Base-by-base conservation (phyloP, 2,329 filamentous ascomycete genomes). In the Botrytis deweyae region DNA sequence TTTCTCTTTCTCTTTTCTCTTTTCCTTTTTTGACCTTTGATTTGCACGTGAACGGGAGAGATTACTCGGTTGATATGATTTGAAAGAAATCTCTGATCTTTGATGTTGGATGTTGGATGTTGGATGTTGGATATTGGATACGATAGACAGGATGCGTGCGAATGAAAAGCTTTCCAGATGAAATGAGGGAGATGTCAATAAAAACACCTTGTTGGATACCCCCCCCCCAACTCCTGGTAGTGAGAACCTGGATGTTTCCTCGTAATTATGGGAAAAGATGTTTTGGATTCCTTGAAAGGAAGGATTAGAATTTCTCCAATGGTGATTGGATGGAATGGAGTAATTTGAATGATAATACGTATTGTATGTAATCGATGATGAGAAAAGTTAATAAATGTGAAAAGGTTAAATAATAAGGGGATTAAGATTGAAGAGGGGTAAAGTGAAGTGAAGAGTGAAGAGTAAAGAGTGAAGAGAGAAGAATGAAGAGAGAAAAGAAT, bases 191-290 rank as follows among this genome's bases (percentile, higher is more conserved):
- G 14, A 18, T 20, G 63, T 49, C 14, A 49, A 49, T 16, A 16
- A 42, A 70, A 61, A 38, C 36, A 70, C 67, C 67, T 70, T 70
- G 67, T 33, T 70, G 67, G 67, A 59, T 70, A 70, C 29, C 29
- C 36, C 4, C 22, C 25, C 46, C 25, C 9, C 22, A 22, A 52
- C 25, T 52, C 22, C 46, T 22, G 46, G 22, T 0, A 25, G 22
- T 25, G 22, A 49, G 46, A 49, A 49, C 46, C 46, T 49, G 46
- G 46, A 49, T 7, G 22, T 49, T 25, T 52, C 22, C 49, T 14
- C 5, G 49, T 5, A 25, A 49, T 49, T 49, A 12, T 49, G 46
- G 10, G 10, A 25, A 25, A 10, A 14, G 9, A 49, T 25, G 0
- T 6, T n/a, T 14, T 6, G 6, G 49, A 52, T 52, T 52, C 49